Evolutionary conservation across 768 basidiomycete genomes (phyloP), one percentile per base, ranked within the genome.

Genomic region (Inosperma sp.): DNA sequence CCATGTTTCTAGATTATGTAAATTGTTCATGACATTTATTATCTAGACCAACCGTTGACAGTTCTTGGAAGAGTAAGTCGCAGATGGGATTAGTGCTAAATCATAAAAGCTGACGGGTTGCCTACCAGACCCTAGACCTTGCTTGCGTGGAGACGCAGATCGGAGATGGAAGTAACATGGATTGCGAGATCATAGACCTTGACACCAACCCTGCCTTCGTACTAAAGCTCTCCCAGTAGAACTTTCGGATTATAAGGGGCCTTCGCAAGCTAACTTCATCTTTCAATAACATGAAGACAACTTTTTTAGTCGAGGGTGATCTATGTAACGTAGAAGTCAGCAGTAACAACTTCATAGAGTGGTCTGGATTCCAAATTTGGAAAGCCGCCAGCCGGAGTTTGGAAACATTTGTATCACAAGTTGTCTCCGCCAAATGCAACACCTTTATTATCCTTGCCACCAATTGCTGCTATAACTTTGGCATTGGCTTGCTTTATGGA

Each of bases 131-230:
- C 9, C 77, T 92, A 68, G 89, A 92, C 59, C 79, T 93, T 56
- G 76, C 89, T 7, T 98, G 95, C 61, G 81, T 98, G 7, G 95
- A 97, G 68, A 90, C 93, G 19, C 94, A 98, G 66, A 83, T 95
- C 47, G 93, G 92, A 5, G 78, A 88, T 51, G 87, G 87, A 1
- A 78, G 81, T 43, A 62, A 62, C 51, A 73, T 80, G 17, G 96
- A 99, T 67, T 98, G 95, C 64, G 93, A 99, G 68, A 79, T 97
- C 49, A 60, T 92, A 14, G 76, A 85, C 51, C 57, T 79, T 61
- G 72, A 75, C 53, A 58, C 48, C 9, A 65, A 65, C 36, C 58
- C 59, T 17, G 58, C 56, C 19, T 63, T 70, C 49, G 64, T 62
- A 52, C 58, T 78, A 58, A 68, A 68, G 48, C 53, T 78, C 34